Percentiles rank a stretch among this genome's conserved stretches.
These are phyloP conservation scores for Hortiboletus flavorubellus DNA, from an alignment of 768 basidiomycete genomes.

Conservation along the genomic window DNA sequence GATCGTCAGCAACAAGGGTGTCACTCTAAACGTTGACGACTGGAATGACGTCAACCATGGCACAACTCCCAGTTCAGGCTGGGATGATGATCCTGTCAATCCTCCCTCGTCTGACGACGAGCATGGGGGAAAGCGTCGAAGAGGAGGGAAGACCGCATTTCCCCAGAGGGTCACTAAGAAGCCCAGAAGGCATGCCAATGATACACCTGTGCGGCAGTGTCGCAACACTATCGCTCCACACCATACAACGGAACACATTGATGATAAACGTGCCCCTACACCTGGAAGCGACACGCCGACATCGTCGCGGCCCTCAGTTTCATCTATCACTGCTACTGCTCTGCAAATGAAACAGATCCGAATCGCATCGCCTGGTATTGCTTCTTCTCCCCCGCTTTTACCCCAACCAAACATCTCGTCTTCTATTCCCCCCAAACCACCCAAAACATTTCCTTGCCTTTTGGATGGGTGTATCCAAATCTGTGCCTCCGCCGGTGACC, in stretches of 20 bases:
- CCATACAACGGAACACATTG: not conserved
- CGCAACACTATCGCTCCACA: not conserved
- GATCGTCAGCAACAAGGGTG: not conserved
- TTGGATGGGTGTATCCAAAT: constrained; percentile 26
- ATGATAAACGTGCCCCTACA: not conserved
- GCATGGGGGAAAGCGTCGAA: constrained; percentile 16
- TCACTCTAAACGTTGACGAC: not conserved
- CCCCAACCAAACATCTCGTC: not conserved
- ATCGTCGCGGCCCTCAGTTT: not conserved
- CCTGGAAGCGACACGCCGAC: not conserved
- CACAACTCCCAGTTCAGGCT: not conserved
- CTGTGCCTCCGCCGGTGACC: constrained; percentile 28
- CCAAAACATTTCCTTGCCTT: constrained; percentile 22
- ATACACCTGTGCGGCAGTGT: constrained; percentile 8
- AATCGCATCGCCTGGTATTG: constrained; percentile 12
- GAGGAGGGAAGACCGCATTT: constrained; percentile 3
- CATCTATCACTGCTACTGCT: constrained; percentile 5
- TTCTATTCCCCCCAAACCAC: constrained; percentile 1
- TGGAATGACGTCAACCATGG: not conserved
- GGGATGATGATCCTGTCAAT: not conserved
- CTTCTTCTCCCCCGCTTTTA: constrained; percentile 1
- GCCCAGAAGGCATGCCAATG: constrained; percentile 9
- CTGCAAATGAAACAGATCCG: constrained; percentile 13
- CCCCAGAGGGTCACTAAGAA: constrained; percentile 8
- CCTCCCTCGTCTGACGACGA: constrained; percentile 7